Evolutionary conservation across 2,329 filamentous ascomycete species (phyloP).

Genomic region (Mollisia scopiformis): DNA sequence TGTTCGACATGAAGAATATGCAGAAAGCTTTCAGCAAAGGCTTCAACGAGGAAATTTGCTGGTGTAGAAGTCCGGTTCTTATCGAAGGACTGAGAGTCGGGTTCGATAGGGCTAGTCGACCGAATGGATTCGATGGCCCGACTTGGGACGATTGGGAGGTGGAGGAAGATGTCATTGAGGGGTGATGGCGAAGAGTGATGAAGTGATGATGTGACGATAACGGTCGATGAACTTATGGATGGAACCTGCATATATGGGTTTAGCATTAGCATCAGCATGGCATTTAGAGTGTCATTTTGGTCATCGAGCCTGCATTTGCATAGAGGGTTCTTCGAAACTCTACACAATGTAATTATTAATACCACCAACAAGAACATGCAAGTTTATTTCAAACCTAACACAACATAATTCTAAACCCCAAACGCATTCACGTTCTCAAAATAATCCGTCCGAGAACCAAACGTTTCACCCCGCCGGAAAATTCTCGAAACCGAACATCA

Average conservation of each 20-base stretch:
- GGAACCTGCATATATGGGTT: background rate
- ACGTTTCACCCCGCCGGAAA: background rate
- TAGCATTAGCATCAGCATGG: background rate
- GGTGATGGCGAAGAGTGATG: conserved; percentile 8
- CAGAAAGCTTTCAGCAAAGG: conserved; percentile 32
- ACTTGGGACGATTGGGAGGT: conserved; percentile 44
- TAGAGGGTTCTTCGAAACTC: background rate
- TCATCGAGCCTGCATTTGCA: conserved; percentile 1
- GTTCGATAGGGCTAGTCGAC: conserved; percentile 40
- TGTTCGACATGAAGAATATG: conserved; percentile 35
- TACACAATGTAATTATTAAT: background rate
- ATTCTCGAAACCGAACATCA: background rate
- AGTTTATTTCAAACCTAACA: too few species aligned
- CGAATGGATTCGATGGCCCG: conserved; percentile 54
- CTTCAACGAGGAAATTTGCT: conserved; percentile 34
- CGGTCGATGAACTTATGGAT: background rate
- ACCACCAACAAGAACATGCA: too few species aligned
- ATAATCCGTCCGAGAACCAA: too few species aligned
- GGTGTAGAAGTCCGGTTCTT: conserved; percentile 33
- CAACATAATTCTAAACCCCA: too few species aligned
- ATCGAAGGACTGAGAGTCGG: conserved; percentile 35
- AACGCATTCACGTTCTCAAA: background rate
- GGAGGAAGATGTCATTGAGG: conserved; percentile 28
- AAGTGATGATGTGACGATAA: background rate
- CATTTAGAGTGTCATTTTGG: background rate